These are phyloP conservation scores for Fusarium devonianum DNA, from an alignment of 2,329 filamentous ascomycete species.

Conservation along the genomic window DNA sequence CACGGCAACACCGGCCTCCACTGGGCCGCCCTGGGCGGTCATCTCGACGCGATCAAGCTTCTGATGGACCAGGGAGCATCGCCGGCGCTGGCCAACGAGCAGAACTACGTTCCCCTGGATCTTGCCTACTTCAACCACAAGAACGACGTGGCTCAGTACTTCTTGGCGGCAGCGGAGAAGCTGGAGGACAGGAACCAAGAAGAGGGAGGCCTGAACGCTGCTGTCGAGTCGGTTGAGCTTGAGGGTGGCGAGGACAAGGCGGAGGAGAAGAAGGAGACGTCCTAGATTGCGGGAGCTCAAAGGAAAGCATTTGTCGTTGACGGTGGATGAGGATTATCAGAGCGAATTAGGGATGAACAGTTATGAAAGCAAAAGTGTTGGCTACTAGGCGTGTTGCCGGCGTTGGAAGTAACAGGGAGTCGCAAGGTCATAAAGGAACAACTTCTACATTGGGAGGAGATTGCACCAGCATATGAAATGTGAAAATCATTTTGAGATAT, in stretches of 20 bases:
- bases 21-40: constrained; percentile 91
- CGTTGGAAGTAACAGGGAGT: too few species aligned
- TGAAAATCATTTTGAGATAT: too few species aligned
- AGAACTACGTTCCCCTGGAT: constrained; percentile 82
- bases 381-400: too few species aligned
- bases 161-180: constrained; percentile 57
- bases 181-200: constrained; percentile 58
- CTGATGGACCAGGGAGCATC: constrained; percentile 80
- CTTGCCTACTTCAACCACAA: constrained; percentile 75
- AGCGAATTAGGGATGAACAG: too few species aligned
- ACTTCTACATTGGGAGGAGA: too few species aligned
- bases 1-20: constrained; percentile 92
- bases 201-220: constrained; percentile 52
- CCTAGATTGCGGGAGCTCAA: constrained; percentile 2
- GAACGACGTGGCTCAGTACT: constrained; percentile 68
- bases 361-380: too few species aligned
- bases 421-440: too few species aligned
- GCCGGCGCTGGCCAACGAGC: constrained; percentile 79
- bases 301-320: too few species aligned
- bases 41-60: constrained; percentile 79
- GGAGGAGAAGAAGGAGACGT: constrained; percentile 27
- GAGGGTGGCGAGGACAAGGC: constrained; percentile 44
- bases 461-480: too few species aligned
- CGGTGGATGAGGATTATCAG: background rate
- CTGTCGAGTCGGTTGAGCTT: constrained; percentile 50